A percentile compares a stretch with the other conserved stretches of the same genome.
phyloP scores from a whole-genome alignment of 768 basidiomycete species.

The Auricularia auricula-judae region DNA sequence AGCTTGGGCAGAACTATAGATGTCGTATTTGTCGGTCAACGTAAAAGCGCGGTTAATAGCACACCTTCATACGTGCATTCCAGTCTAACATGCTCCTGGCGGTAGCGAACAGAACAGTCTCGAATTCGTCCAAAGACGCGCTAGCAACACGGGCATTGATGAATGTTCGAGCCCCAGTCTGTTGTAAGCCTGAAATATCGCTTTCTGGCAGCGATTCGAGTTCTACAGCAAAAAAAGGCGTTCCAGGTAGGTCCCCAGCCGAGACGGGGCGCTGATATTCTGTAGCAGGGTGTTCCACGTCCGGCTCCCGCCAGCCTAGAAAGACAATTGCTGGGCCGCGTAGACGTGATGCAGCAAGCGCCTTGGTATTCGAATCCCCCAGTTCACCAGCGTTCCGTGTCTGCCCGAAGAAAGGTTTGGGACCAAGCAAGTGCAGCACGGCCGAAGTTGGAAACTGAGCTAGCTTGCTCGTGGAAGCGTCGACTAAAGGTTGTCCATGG shows the following conservation, averaged over 20 bases:
- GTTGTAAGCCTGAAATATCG: slow-evolving; percentile 3
- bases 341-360: slow-evolving; percentile 48
- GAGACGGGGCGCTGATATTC: slow-evolving; percentile 15
- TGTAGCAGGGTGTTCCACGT: slow-evolving; percentile 34
- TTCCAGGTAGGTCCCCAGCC: slow-evolving; percentile 47
- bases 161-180: not conserved
- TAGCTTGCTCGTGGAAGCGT: slow-evolving; percentile 20
- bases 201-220: slow-evolving; percentile 33
- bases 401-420: slow-evolving; percentile 62
- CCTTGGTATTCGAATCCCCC: slow-evolving; percentile 15
- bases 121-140: not conserved
- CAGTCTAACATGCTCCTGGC: slow-evolving; percentile 74
- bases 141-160: not conserved
- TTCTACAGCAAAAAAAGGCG: slow-evolving; percentile 78
- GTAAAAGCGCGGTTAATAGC: slow-evolving; percentile 5
- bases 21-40: not conserved
- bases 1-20: slow-evolving; percentile 74
- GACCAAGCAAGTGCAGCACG: slow-evolving; percentile 53
- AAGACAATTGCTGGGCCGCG: slow-evolving; percentile 57
- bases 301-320: slow-evolving; percentile 53
- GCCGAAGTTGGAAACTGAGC: slow-evolving; percentile 50
- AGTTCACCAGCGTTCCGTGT: slow-evolving; percentile 35
- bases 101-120: not conserved
- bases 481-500: slow-evolving; percentile 53
- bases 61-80: slow-evolving; percentile 80